Percentiles rank a stretch among this genome's conserved stretches.
phyloP scores from a whole-genome alignment of 169 alveolate genomes.

The Plasmodium inui region DNA sequence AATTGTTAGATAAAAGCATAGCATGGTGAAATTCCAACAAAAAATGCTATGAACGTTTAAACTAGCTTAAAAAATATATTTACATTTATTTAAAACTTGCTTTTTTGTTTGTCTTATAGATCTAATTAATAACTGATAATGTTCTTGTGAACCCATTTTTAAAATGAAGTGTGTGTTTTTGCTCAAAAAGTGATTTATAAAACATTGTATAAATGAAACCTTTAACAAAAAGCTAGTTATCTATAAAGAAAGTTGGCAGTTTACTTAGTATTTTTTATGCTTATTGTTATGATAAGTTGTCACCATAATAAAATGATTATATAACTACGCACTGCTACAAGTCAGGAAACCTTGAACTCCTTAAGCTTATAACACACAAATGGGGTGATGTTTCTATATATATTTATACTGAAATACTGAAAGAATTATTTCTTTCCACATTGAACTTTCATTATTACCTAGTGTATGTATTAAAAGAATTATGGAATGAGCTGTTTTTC shows the following conservation, averaged over 20 bases:
- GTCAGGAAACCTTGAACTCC: not conserved
- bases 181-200: not conserved
- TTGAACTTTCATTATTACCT: not conserved
- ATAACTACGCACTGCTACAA: not conserved
- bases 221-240: not conserved
- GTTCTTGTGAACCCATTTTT: not conserved
- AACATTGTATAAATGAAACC: not conserved
- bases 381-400: not conserved
- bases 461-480: not conserved
- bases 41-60: not conserved
- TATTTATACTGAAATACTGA: not conserved
- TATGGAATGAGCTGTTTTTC: not conserved
- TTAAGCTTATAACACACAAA: not conserved
- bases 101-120: not conserved
- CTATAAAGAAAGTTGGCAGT: not conserved
- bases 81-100: not conserved
- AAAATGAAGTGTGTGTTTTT: not conserved
- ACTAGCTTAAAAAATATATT: not conserved
- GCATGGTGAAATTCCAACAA: not conserved
- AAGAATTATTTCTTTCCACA: not conserved
- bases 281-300: not conserved
- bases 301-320: not conserved
- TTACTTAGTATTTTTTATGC: not conserved
- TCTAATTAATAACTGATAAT: slow-evolving; percentile 1
- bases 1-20: not conserved